Evolutionary conservation across 2,329 filamentous ascomycete genomes (phyloP), one percentile per base, ranked within the genome.

Genomic region (Botrytis sinoallii): DNA sequence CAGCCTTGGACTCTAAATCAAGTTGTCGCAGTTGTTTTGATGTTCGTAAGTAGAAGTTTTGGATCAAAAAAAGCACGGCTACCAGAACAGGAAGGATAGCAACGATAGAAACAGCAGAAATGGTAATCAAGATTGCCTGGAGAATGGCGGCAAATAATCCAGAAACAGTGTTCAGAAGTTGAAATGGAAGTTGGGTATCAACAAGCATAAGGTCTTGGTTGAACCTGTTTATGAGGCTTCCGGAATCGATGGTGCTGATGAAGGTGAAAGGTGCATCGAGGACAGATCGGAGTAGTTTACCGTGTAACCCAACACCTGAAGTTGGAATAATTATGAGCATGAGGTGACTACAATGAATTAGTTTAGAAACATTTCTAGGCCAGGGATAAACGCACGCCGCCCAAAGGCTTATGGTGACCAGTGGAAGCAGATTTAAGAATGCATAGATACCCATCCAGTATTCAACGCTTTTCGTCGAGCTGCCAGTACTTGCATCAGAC

Each of bases 281-380:
- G 8, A 87, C 85, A 3, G 86, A 86, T 22, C 81, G 81, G 12
- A 88, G 79, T 0, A 88, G 80, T 55, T 80, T 84, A 72, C 81
- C 81, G 75, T 89, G 87, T 73, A 88, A 85, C 48, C 76, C 82
- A 25, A 42, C 35, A 29, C 40, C 29, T 35, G 67, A 70, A n/a
- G 22, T 70, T 25, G 40, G 42, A 44, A 60, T 48, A 22, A 70
- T 46, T n/a, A 42, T 70, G 52, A 88, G 85, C 59, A 87, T 84
- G 86, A 2, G 92, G 22, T 68, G 65, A 38, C 46, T 57, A 42
- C 35, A 20, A 66, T 66, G 7, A 66, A 48, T 66, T 48, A 66
- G 64, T 7, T 20, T 20, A 59, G n/a, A 7, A 0, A 22, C 4
- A 22, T 35, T 32, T 35, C 18, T 35, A 35, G 18, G 8, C 29